Conservation (phyloP, 2,329 filamentous ascomycete species). For the Cytospora mali region DNA sequence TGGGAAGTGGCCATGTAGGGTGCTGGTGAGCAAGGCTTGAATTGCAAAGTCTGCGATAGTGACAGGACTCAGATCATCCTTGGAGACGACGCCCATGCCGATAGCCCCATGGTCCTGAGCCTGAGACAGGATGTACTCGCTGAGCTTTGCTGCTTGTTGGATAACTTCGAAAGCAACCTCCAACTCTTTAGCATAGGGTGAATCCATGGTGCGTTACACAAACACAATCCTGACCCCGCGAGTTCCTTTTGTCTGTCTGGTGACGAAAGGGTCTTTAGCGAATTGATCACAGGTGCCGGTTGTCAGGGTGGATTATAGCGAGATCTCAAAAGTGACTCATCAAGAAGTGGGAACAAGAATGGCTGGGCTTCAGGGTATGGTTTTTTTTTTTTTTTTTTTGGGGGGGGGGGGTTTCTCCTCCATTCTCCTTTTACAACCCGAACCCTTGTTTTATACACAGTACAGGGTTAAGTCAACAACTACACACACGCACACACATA, state of each 20-base stretch:
- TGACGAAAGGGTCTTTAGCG: not conserved
- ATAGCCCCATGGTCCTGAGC: conserved; percentile 34
- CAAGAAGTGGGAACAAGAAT: not conserved
- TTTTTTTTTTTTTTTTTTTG: too few species aligned
- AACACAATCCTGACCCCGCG: not conserved
- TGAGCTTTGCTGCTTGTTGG: conserved; percentile 51
- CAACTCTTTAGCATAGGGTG: conserved; percentile 46
- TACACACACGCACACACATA: too few species aligned
- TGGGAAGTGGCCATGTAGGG: conserved; percentile 54
- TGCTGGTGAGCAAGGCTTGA: conserved; percentile 56
- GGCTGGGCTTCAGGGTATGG: not conserved
- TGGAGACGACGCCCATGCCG: conserved; percentile 50
- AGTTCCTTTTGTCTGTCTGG: not conserved
- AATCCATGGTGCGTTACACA: conserved; percentile 43
- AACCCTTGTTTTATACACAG: too few species aligned
- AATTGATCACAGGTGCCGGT: not conserved
- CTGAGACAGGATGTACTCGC: conserved; percentile 31
- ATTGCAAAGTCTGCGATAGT: conserved; percentile 63
- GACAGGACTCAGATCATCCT: conserved; percentile 59
- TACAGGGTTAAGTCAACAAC: too few species aligned
- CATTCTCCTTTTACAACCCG: too few species aligned
- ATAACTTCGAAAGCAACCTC: conserved; percentile 46
- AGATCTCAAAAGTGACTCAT: not conserved
- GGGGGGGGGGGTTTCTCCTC: too few species aligned
- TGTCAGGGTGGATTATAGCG: not conserved